These are phyloP conservation scores for Chrysosporium keratinophilum DNA, from an alignment of 2,329 filamentous ascomycete species.

Conservation along the genomic window DNA sequence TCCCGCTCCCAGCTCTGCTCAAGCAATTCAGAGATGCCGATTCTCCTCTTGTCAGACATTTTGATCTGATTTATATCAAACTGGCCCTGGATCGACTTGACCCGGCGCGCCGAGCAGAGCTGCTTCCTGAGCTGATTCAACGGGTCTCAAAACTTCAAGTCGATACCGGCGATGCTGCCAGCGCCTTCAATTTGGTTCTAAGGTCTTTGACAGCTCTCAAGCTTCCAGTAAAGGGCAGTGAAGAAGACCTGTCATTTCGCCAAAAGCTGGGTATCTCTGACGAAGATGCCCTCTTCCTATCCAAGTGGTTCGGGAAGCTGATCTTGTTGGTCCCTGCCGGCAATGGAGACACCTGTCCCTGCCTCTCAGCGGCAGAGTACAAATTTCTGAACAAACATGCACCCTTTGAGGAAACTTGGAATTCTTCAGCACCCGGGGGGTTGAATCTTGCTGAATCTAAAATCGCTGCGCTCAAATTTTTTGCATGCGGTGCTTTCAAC, in stretches of 20 bases:
- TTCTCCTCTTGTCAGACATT: slow-evolving; percentile 67
- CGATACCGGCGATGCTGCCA: slow-evolving; percentile 46
- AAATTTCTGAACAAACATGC: slow-evolving; percentile 56
- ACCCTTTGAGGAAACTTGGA: slow-evolving; percentile 46
- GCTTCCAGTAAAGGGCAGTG: slow-evolving; percentile 64
- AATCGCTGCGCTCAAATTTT: slow-evolving; percentile 55
- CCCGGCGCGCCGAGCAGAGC: slow-evolving; percentile 53
- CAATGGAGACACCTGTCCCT: slow-evolving; percentile 43
- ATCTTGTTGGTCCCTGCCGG: slow-evolving; percentile 53
- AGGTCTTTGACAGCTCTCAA: slow-evolving; percentile 58
- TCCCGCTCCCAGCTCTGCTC: slow-evolving; percentile 74
- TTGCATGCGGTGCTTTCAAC: slow-evolving; percentile 76
- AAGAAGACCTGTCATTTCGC: slow-evolving; percentile 63
- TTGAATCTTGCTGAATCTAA: slow-evolving; percentile 62
- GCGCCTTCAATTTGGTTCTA: slow-evolving; percentile 73
- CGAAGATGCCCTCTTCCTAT: slow-evolving; percentile 63
- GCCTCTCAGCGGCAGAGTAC: slow-evolving; percentile 56
- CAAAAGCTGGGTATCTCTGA: slow-evolving; percentile 55
- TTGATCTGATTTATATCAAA: slow-evolving; percentile 81
- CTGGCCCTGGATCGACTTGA: slow-evolving; percentile 61
- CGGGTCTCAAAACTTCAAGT: slow-evolving; percentile 42
- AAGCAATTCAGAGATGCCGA: slow-evolving; percentile 79
- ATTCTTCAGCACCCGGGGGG: slow-evolving; percentile 48
- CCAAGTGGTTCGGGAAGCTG: slow-evolving; percentile 65
- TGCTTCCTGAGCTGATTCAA: slow-evolving; percentile 60